Evolutionary conservation across 306 rosid genomes (phyloP), one percentile per base, ranked within the genome.

Genomic region (Cicer yamashitae): DNA sequence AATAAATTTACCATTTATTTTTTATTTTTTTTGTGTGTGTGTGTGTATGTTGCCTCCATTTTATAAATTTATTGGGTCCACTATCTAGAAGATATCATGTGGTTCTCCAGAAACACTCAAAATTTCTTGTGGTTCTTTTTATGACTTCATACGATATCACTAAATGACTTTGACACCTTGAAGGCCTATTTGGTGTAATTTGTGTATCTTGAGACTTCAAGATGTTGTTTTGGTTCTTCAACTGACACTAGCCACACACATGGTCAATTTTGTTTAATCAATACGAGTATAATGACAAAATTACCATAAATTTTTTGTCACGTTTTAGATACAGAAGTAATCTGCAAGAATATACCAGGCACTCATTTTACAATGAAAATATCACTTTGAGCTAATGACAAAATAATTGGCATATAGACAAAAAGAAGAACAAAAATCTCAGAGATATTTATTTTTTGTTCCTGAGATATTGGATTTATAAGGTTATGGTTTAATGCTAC

Each of bases 401-500:
- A 62, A 63, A 34, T 50, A 73, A n/a, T 65, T 30, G 22, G 70
- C 54, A 61, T 81, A 38, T 65, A 74, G 70, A 86, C 84, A 86
- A 84, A 72, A 77, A 37, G 61, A 44, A 73, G 17, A 45, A 64
- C 79, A 76, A 88, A 89, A 89, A 71, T 80, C 84, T 80, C 57
- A 70, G 39, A 77, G 75, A 71, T 82, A 54, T 70, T 82, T 82
- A n/a, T 25, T 30, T 70, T 51, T 18, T 13, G 67, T 63, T 77
- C 76, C 79, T 65, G 61, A 71, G 71, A 84, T 82, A 81, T 80
- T 15, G 51, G 37, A 81, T 68, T 78, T 85, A 88, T 84, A 81
- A 71, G 92, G 88, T 86, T 77, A 78, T 54, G 75, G 78, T 83
- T 88, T 76, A 54, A 79, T 79, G 84, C 47, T 12, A 22, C 41